phyloP scores from a whole-genome alignment of 169 alveolate genomes.

The Cryptosporidium felis region DNA sequence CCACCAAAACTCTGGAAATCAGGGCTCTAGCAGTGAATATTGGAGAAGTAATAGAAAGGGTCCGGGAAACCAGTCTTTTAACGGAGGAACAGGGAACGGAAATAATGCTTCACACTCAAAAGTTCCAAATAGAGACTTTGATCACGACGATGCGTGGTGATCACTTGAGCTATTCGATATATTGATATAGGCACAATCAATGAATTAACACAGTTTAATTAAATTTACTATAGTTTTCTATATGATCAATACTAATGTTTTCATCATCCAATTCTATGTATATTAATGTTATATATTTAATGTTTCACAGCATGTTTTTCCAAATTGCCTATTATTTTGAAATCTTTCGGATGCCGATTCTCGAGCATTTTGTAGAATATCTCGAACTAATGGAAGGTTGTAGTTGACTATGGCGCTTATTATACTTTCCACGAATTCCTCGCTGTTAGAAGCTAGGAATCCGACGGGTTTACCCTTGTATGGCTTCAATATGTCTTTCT shows the following conservation, averaged over 20 bases:
- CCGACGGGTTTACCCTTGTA: constrained; percentile 78
- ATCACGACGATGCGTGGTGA: constrained; percentile 70
- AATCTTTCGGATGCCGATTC: constrained; percentile 7
- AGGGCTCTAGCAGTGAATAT: constrained; percentile 10
- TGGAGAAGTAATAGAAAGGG: constrained; percentile 14
- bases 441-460: constrained; percentile 79
- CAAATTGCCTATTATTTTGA: constrained; percentile 20
- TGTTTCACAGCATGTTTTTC: constrained; percentile 35
- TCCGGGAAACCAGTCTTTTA: neutral
- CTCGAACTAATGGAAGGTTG: neutral
- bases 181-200: neutral
- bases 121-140: constrained; percentile 48
- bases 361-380: neutral
- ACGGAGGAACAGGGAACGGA: constrained; percentile 4
- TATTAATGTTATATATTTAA: constrained; percentile 12
- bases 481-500: constrained; percentile 81
- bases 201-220: neutral
- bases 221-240: constrained; percentile 5
- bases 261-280: neutral
- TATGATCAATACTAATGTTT: neutral
- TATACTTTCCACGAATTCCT: constrained; percentile 78
- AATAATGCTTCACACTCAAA: constrained; percentile 54
- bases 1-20: constrained; percentile 9
- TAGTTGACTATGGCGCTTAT: constrained; percentile 6
- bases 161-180: neutral